phyloP scores from a whole-genome alignment of 345 rosid genomes.

The Camelina laxa region DNA sequence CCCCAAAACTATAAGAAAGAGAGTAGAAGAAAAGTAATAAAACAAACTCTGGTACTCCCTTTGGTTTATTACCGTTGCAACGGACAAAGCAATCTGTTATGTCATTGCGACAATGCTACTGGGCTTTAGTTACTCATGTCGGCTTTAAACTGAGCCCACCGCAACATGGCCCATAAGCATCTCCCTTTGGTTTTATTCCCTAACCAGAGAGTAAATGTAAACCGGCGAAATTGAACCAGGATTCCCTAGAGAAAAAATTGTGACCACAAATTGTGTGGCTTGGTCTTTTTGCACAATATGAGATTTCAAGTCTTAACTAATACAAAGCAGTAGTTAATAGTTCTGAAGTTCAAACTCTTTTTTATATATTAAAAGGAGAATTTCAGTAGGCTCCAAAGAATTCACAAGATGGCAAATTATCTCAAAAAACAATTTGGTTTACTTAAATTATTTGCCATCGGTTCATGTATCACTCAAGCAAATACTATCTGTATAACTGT shows the following conservation, averaged over 20 bases:
- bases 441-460: too few species aligned
- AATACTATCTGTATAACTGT: neutral
- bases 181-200: neutral
- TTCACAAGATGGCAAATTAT: constrained; percentile 75
- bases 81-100: neutral
- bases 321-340: neutral
- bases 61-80: neutral
- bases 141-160: constrained; percentile 28
- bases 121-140: neutral
- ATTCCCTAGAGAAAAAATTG: neutral
- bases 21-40: neutral
- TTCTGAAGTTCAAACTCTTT: neutral
- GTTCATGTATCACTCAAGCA: neutral
- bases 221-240: constrained; percentile 10
- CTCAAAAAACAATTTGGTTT: constrained; percentile 48
- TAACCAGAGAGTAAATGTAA: neutral
- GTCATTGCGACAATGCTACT: neutral
- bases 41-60: neutral
- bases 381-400: constrained; percentile 60
- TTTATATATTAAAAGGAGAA: too few species aligned
- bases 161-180: neutral
- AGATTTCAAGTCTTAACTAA: neutral
- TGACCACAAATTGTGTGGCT: neutral
- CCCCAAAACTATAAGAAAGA: too few species aligned
- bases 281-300: neutral